These are phyloP conservation scores for Yamadazyma akitaensis DNA, from an alignment of 805 yeast species.

Conservation along the genomic window DNA sequence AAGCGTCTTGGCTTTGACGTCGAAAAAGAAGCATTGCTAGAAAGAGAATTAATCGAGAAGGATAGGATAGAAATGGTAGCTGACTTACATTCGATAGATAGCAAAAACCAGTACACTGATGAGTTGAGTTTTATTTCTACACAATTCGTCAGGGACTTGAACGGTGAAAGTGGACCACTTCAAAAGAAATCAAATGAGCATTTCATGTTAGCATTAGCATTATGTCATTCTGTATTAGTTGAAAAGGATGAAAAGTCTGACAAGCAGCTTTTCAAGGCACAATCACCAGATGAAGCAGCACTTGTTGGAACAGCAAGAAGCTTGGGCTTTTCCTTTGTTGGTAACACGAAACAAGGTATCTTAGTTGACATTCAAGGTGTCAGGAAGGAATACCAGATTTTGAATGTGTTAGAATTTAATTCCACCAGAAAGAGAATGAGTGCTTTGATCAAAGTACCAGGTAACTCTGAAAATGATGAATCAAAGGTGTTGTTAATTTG, in stretches of 20 bases:
- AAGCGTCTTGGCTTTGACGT: constrained; percentile 77
- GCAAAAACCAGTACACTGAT: constrained; percentile 42
- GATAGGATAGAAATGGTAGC: constrained; percentile 62
- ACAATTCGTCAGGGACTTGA: constrained; percentile 60
- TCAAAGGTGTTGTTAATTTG: constrained; percentile 63
- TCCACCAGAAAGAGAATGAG: constrained; percentile 88
- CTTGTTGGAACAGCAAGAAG: constrained; percentile 79
- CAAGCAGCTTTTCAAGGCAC: constrained; percentile 62
- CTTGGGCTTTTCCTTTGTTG: constrained; percentile 65
- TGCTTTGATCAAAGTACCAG: constrained; percentile 71
- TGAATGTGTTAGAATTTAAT: constrained; percentile 73
- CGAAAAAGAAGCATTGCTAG: constrained; percentile 53
- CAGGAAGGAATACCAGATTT: constrained; percentile 64
- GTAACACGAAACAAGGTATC: constrained; percentile 65
- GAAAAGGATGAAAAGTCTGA: constrained; percentile 61
- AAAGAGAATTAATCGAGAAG: constrained; percentile 50
- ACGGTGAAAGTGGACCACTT: constrained; percentile 45
- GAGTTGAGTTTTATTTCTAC: constrained; percentile 70
- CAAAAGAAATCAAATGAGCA: constrained; percentile 65
- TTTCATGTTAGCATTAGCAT: constrained; percentile 71
- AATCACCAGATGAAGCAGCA: constrained; percentile 87
- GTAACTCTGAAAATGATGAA: constrained; percentile 38
- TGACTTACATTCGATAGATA: constrained; percentile 15
- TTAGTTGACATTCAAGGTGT: constrained; percentile 68
- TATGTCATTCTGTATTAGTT: constrained; percentile 75